phyloP scores from a whole-genome alignment of 108 stramenopile species.

The Stephanodiscus triporus region DNA sequence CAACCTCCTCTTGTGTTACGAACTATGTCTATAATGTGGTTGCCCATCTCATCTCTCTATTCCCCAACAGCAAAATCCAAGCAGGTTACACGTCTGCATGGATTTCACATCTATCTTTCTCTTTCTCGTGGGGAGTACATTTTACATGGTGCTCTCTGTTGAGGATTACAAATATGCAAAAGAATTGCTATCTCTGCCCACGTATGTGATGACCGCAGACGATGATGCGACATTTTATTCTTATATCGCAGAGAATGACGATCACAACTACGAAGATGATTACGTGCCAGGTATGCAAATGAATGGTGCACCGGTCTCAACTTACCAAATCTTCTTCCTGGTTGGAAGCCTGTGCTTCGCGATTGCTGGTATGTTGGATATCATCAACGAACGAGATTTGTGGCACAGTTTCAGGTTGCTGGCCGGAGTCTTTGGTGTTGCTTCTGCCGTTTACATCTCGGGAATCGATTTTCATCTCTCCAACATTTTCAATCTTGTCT shows the following conservation, averaged over 20 bases:
- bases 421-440: conserved; percentile 27
- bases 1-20: too few species aligned
- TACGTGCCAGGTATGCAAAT: background rate
- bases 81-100: background rate
- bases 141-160: conserved; percentile 11
- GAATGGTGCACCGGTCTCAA: conserved; percentile 5
- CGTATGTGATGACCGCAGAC: background rate
- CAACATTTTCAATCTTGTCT: conserved; percentile 19
- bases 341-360: conserved; percentile 24
- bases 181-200: background rate
- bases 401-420: conserved; percentile 16
- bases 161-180: conserved; percentile 24
- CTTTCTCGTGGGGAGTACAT: conserved; percentile 13
- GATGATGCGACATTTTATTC: background rate
- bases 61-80: background rate
- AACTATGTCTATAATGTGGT: too few species aligned
- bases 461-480: conserved; percentile 20
- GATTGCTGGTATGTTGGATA: conserved; percentile 16
- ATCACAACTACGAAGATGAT: background rate
- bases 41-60: background rate
- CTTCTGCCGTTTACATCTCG: conserved; percentile 13
- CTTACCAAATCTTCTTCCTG: conserved; percentile 26
- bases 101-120: conserved; percentile 7
- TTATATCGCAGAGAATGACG: background rate
- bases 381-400: background rate